These are phyloP conservation scores for Millerago galiae DNA, from an alignment of 805 yeast species.

Conservation along the genomic window DNA sequence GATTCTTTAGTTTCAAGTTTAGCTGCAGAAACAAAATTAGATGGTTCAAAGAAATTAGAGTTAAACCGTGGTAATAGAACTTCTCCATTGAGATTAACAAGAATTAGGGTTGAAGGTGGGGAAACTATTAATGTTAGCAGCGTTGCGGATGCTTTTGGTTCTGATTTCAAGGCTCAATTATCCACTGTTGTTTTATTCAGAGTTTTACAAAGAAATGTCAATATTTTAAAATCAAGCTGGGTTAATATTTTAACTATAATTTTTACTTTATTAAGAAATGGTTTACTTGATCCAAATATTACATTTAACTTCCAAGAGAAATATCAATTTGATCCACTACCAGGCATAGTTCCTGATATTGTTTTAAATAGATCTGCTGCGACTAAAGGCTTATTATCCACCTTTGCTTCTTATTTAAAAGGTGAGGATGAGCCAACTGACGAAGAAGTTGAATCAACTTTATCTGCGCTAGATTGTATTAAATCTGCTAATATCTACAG, in stretches of 20 bases:
- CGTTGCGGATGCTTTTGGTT: conserved; percentile 75
- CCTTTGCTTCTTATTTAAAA: conserved; percentile 86
- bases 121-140: conserved; percentile 65
- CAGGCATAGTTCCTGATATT: conserved; percentile 60
- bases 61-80: conserved; percentile 2
- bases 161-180: conserved; percentile 86
- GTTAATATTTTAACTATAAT: conserved; percentile 49
- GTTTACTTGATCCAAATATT: conserved; percentile 59
- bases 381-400: conserved; percentile 76
- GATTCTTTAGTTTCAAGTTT: conserved; percentile 64
- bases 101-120: conserved; percentile 22
- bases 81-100: conserved; percentile 16
- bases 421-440: conserved; percentile 96
- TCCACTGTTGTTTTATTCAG: conserved; percentile 83
- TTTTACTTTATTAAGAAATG: conserved; percentile 61
- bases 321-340: conserved; percentile 45
- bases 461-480: conserved; percentile 78
- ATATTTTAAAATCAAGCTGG: conserved; percentile 48
- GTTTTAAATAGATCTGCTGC: conserved; percentile 58
- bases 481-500: conserved; percentile 56
- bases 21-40: conserved; percentile 62
- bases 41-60: conserved; percentile 27
- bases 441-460: conserved; percentile 82
- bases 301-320: conserved; percentile 60
- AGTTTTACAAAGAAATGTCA: conserved; percentile 53